These are phyloP conservation scores for Thermoascus crustaceus DNA, from an alignment of 2,329 filamentous ascomycete genomes.

Conservation along the genomic window DNA sequence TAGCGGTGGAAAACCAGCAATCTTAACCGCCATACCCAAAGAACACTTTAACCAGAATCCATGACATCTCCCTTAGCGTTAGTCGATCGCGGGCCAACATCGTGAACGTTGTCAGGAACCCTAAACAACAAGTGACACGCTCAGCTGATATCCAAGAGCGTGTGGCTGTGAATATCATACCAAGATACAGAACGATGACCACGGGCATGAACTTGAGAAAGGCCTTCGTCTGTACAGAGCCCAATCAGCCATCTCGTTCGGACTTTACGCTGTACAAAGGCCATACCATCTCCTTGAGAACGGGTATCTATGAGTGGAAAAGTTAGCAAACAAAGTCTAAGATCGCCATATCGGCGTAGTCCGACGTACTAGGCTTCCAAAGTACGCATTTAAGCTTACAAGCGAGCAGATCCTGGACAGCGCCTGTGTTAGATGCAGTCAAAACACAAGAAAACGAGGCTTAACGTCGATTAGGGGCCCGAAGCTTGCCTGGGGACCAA, in stretches of 20 bases:
- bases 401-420: slow-evolving; percentile 66
- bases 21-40: slow-evolving; percentile 43
- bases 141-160: slow-evolving; percentile 9
- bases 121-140: slow-evolving; percentile 24
- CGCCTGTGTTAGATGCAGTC: slow-evolving; percentile 7
- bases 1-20: slow-evolving; percentile 10
- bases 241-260: slow-evolving; percentile 19
- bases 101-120: slow-evolving; percentile 74
- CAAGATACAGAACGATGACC: slow-evolving; percentile 73
- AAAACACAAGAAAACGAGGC: slow-evolving; percentile 13
- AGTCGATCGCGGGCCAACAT: slow-evolving; percentile 52
- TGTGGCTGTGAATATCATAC: slow-evolving; percentile 34
- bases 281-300: slow-evolving; percentile 77
- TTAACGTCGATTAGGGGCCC: slow-evolving; percentile 3
- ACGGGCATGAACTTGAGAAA: slow-evolving; percentile 76
- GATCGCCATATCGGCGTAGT: slow-evolving; percentile 9
- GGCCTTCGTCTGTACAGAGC: slow-evolving; percentile 57
- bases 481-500: slow-evolving; percentile 60
- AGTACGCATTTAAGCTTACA: slow-evolving; percentile 79
- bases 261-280: neutral
- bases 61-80: slow-evolving; percentile 50
- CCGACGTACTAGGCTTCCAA: slow-evolving; percentile 45
- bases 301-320: slow-evolving; percentile 56
- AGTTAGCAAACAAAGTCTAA: slow-evolving; percentile 5
- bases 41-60: slow-evolving; percentile 54